These are phyloP conservation scores for Neurospora sp. DNA, from an alignment of 2,329 filamentous ascomycete genomes.

Conservation along the genomic window DNA sequence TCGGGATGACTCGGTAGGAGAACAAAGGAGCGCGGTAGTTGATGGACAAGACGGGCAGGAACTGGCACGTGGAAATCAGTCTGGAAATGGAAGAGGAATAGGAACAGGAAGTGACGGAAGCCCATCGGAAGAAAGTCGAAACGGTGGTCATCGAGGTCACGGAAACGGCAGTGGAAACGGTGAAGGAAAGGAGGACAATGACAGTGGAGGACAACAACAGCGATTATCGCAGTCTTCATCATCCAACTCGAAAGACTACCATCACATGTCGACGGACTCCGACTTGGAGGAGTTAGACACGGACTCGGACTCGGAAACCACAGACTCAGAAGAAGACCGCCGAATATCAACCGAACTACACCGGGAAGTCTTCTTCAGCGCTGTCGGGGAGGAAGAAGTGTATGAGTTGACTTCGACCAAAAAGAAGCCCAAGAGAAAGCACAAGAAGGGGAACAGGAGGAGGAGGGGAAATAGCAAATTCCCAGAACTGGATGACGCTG, in stretches of 20 bases:
- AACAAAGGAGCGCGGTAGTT: neutral
- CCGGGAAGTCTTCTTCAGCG: neutral
- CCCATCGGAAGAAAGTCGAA: neutral
- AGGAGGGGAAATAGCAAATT: neutral
- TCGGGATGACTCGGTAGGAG: neutral
- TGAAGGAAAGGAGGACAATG: neutral
- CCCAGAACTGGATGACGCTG: neutral
- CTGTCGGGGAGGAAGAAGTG: neutral
- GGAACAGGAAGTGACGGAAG: neutral
- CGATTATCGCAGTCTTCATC: neutral
- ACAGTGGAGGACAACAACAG: neutral
- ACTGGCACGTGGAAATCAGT: neutral
- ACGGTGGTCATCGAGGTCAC: neutral
- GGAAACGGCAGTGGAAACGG: neutral
- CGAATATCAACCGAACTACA: neutral
- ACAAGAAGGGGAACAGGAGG: neutral
- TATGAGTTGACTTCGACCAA: neutral
- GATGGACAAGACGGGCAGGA: neutral
- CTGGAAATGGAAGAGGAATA: neutral
- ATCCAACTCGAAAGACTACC: neutral
- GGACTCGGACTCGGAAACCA: neutral
- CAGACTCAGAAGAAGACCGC: neutral
- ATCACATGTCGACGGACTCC: neutral
- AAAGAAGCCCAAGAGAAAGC: neutral
- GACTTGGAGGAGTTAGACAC: neutral